Percentiles rank a stretch among this genome's conserved stretches.
Evolutionary conservation across 352 stramenopile genomes (phyloP).

Genomic region (Phytophthora fragariae): DNA sequence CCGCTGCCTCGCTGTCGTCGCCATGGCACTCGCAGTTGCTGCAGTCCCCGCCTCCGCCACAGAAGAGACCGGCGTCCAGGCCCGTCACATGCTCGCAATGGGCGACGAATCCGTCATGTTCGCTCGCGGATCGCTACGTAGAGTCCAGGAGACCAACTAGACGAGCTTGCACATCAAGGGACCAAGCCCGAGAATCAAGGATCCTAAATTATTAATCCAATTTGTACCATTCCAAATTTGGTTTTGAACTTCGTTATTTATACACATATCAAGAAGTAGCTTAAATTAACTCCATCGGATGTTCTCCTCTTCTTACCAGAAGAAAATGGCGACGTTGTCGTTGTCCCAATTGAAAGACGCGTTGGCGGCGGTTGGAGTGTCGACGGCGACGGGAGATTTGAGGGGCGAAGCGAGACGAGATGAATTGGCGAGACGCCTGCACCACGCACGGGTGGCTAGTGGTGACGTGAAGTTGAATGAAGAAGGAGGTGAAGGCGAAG

Average conservation of each 20-base stretch:
- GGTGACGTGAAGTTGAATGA: neutral
- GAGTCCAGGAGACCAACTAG: neutral
- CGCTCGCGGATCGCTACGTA: constrained; percentile 11
- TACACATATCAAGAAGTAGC: too few relatives aligned
- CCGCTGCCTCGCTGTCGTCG: constrained; percentile 1
- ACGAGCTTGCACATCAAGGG: neutral
- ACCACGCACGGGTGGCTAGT: constrained; percentile 4
- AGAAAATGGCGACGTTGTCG: constrained; percentile 21
- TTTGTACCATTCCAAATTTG: constrained; percentile 1
- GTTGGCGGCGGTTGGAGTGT: constrained; percentile 40
- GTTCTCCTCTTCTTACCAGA: neutral
- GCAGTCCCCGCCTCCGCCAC: neutral
- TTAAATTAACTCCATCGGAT: too few relatives aligned
- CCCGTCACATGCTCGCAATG: constrained; percentile 25
- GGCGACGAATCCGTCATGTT: constrained; percentile 24
- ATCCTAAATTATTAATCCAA: constrained; percentile 13
- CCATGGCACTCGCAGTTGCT: neutral
- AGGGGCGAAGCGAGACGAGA: constrained; percentile 44
- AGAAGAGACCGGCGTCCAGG: constrained; percentile 13
- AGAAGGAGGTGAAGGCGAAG: neutral
- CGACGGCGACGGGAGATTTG: constrained; percentile 45
- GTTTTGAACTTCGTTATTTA: constrained; percentile 1
- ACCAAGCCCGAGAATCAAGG: neutral
- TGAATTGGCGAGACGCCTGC: constrained; percentile 43
- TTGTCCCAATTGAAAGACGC: constrained; percentile 48